Evolutionary conservation across 2,329 filamentous ascomycete species (phyloP).

Genomic region (Alternaria longipes): DNA sequence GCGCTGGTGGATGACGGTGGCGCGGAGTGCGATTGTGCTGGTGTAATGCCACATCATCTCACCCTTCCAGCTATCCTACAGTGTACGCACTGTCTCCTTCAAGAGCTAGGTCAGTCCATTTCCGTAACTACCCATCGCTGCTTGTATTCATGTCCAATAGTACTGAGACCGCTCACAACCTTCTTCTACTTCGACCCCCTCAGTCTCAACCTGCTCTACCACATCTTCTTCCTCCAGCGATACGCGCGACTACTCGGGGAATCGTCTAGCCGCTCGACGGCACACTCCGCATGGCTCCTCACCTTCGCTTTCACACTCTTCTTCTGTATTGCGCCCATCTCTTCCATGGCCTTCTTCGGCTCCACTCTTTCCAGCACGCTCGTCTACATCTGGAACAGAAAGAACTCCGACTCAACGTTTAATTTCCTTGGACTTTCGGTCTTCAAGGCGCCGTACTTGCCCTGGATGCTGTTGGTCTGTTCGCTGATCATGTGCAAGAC

Average conservation of each 20-base stretch:
- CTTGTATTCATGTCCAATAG: slow-evolving; percentile 57
- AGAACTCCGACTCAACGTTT: slow-evolving; percentile 89
- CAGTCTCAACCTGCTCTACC: slow-evolving; percentile 92
- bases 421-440: slow-evolving; percentile 87
- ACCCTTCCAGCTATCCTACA: slow-evolving; percentile 97
- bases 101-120: slow-evolving; percentile 79
- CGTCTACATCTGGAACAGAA: slow-evolving; percentile 97
- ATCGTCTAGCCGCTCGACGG: slow-evolving; percentile 87
- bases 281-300: slow-evolving; percentile 94
- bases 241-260: slow-evolving; percentile 96
- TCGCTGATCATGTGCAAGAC: slow-evolving; percentile 89
- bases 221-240: slow-evolving; percentile 97
- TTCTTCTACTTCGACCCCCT: slow-evolving; percentile 98
- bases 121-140: neutral
- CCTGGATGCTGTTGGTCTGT: slow-evolving; percentile 95
- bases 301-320: slow-evolving; percentile 84
- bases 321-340: slow-evolving; percentile 81
- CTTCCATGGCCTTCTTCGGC: slow-evolving; percentile 94
- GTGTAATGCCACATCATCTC: slow-evolving; percentile 94
- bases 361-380: slow-evolving; percentile 90
- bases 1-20: slow-evolving; percentile 94
- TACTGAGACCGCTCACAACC: slow-evolving; percentile 95
- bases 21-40: slow-evolving; percentile 83
- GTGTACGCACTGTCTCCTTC: slow-evolving; percentile 87
- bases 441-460: slow-evolving; percentile 92